A percentile compares a stretch with the other conserved stretches of the same genome.
phyloP scores from a whole-genome alignment of 1,284 basidiomycete species.

The Earliella scabrosa region DNA sequence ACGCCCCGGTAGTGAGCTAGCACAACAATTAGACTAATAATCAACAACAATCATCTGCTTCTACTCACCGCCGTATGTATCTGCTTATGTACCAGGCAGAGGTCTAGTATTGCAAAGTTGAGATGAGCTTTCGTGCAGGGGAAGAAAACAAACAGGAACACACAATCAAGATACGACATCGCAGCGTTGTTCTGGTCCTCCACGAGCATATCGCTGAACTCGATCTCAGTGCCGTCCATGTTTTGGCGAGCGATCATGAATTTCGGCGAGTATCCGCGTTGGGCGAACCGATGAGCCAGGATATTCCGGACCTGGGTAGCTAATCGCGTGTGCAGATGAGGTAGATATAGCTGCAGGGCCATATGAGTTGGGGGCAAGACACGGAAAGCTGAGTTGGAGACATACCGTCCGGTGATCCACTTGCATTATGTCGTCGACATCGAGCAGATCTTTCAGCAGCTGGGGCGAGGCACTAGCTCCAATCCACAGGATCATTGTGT shows the following conservation, averaged over 20 bases:
- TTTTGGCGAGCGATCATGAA: constrained; percentile 91
- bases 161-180: constrained; percentile 88
- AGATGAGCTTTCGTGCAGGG: not conserved
- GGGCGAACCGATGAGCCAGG: constrained; percentile 67
- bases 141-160: constrained; percentile 11
- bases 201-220: constrained; percentile 95
- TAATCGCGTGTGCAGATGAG: constrained; percentile 75
- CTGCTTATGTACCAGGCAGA: constrained; percentile 60
- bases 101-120: constrained; percentile 38
- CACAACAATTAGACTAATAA: not conserved
- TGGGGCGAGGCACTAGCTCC: constrained; percentile 84
- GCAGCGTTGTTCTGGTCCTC: constrained; percentile 98
- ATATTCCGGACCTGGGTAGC: constrained; percentile 90
- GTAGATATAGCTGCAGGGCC: constrained; percentile 64
- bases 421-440: constrained; percentile 76
- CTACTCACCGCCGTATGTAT: constrained; percentile 65
- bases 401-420: constrained; percentile 79
- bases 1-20: constrained; percentile 32
- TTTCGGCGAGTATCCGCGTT: constrained; percentile 67
- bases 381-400: not conserved
- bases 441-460: constrained; percentile 86
- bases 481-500: constrained; percentile 90
- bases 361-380: not conserved
- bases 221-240: constrained; percentile 92
- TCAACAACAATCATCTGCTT: not conserved